These are phyloP conservation scores for Symbiodinium natans DNA, from an alignment of 73 alveolate species.

Conservation along the genomic window DNA sequence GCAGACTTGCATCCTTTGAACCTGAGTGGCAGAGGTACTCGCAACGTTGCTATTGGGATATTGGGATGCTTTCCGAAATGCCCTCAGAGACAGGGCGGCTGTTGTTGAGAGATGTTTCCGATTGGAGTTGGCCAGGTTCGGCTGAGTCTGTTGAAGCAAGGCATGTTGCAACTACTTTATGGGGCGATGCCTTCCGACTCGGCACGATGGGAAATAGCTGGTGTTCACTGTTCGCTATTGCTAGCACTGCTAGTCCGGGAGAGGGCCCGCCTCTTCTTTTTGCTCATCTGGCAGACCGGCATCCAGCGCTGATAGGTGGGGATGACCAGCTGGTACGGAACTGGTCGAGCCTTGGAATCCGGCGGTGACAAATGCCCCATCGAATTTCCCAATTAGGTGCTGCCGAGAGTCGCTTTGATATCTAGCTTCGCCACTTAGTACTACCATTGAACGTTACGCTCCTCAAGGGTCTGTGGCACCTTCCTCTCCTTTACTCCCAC, in stretches of 20 bases:
- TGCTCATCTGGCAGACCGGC: constrained; percentile 92
- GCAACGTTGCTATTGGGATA: no score
- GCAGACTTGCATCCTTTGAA: constrained; percentile 73
- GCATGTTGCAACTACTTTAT: no score
- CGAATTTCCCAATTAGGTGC: background rate
- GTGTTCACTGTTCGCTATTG: no score
- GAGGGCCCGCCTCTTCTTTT: constrained; percentile 36
- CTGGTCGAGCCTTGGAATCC: background rate
- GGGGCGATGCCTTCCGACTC: no score
- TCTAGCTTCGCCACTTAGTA: background rate
- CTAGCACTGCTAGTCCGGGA: no score
- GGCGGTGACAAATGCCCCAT: background rate
- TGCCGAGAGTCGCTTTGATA: background rate
- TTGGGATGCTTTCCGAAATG: no score
- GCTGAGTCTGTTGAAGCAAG: no score
- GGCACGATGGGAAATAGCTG: no score
- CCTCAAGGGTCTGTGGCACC: background rate
- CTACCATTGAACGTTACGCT: background rate
- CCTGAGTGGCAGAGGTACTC: background rate
- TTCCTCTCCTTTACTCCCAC: background rate
- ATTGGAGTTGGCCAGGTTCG: no score
- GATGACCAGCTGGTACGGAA: constrained; percentile 35
- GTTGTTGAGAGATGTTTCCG: no score
- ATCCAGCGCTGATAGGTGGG: constrained; percentile 90
- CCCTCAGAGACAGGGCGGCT: no score